A percentile compares a stretch with the other conserved stretches of the same genome.
phyloP scores from a whole-genome alignment of 2,329 filamentous ascomycete species.

The Nothopassalora personata region DNA sequence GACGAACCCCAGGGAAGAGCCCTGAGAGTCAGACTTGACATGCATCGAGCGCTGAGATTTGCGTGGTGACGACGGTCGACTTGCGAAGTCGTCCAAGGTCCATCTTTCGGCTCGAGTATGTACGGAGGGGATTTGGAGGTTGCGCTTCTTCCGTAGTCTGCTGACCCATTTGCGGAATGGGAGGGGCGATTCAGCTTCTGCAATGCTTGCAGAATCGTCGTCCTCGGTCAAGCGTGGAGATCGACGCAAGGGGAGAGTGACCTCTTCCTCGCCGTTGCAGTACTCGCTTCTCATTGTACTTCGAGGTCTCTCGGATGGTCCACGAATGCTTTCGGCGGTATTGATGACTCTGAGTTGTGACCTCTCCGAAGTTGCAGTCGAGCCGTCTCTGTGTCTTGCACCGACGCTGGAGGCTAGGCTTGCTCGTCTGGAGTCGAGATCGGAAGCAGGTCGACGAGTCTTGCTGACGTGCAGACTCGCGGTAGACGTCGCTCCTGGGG shows the following conservation, averaged over 20 bases:
- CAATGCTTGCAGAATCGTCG: not conserved
- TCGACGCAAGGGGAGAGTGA: not conserved
- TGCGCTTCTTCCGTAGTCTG: conserved; percentile 57
- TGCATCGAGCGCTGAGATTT: conserved; percentile 24
- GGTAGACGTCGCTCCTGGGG: conserved; percentile 9
- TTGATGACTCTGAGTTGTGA: not conserved
- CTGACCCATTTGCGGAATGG: conserved; percentile 72
- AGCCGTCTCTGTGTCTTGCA: conserved; percentile 5
- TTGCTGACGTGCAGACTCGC: conserved; percentile 11
- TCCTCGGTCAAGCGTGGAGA: not conserved
- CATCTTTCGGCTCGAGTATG: conserved; percentile 33
- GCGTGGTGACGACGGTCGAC: conserved; percentile 7
- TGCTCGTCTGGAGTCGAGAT: conserved; percentile 8
- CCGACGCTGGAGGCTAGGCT: conserved; percentile 15
- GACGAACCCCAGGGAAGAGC: conserved; percentile 73
- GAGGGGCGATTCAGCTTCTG: conserved; percentile 5
- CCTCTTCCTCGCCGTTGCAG: not conserved
- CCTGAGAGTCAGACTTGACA: conserved; percentile 52
- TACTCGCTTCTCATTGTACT: not conserved
- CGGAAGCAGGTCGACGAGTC: conserved; percentile 9
- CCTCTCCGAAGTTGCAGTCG: conserved; percentile 1
- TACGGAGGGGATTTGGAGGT: conserved; percentile 38
- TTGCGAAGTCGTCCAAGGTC: conserved; percentile 35
- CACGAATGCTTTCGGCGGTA: not conserved
- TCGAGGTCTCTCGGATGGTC: not conserved